Base-by-base conservation (phyloP, 768 basidiomycete genomes). In the Podaxis rugospora region DNA sequence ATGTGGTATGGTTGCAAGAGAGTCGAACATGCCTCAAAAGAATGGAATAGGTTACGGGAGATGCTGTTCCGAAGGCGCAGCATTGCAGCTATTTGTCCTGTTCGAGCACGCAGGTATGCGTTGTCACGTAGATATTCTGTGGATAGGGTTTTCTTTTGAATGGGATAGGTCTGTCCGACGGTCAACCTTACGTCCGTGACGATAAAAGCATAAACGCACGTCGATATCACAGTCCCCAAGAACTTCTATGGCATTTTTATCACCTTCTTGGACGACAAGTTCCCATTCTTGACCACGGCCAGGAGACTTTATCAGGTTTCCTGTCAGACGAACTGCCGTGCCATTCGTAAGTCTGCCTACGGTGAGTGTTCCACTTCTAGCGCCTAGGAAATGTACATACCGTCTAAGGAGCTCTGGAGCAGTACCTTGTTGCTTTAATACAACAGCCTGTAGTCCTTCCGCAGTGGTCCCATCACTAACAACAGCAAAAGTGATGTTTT, bases 111-210 rank as follows among this genome's bases (percentile, higher is more conserved):
- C n/a, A 99, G 72, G 76, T 98, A 95, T 3, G 86, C 84, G 68
- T 95, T 81, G 61, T 95, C 90, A 6, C 96, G 84, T 32, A 97
- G 80, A 67, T 92, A 89, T 63, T 94, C 89, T 1, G 81, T 73
- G 1, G 91, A 85, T 10, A 93, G 80, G 28, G 85, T 73, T 72
- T 98, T 87, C 71, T 97, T 98, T 73, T 95, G 95, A 55, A 97
- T 93, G 0, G 94, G 94, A 72, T 96, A 98, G 50, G 74, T 75
- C 94, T 94, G 37, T 35, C 44, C 51, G 42, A 28, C 18, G 28
- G 18, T 52, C 36, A 54, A n/a, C 16, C 4, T 39, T 39, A n/a
- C 23, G 36, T 23, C 25, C 25, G 9, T 1, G 39, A 25, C 36
- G 27, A 49, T 18, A 21, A 40, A 39, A 47, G 23, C 16, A 46